Evolutionary conservation across 306 rosid species (phyloP).

Genomic region (Astragalus membranaceus): DNA sequence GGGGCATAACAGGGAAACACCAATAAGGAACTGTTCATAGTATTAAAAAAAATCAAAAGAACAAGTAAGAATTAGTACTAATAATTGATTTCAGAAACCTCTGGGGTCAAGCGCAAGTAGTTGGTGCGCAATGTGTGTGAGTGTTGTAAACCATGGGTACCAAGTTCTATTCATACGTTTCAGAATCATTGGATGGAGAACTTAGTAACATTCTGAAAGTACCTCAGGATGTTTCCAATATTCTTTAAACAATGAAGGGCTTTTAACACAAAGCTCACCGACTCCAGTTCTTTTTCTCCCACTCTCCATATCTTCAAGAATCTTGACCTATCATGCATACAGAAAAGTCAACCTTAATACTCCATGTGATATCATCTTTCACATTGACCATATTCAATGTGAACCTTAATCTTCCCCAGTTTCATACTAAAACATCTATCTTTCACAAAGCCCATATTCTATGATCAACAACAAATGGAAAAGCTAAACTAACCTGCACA

Average conservation of each 20-base stretch:
- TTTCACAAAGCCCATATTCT: neutral
- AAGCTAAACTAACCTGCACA: conserved; percentile 61
- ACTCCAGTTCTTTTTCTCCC: conserved; percentile 12
- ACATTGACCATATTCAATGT: neutral
- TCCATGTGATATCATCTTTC: neutral
- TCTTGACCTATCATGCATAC: conserved; percentile 47
- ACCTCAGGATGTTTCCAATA: conserved; percentile 93
- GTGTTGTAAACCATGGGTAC: no score
- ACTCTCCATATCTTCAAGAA: conserved; percentile 45
- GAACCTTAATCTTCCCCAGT: no score
- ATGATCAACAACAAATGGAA: neutral
- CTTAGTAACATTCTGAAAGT: conserved; percentile 13
- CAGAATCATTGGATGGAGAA: conserved; percentile 7
- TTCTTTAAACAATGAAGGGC: conserved; percentile 81
- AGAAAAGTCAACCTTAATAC: conserved; percentile 10
- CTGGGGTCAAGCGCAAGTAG: no score
- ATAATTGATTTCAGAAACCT: no score
- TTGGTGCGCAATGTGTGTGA: no score
- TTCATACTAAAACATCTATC: no score
- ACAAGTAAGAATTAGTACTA: neutral
- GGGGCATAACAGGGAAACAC: neutral
- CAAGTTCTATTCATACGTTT: neutral
- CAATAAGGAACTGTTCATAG: neutral
- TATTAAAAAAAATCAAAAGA: neutral
- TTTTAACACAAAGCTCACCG: conserved; percentile 81